Base-by-base conservation (phyloP, 305 asterid genomes). In the Fraxinus ornus region DNA sequence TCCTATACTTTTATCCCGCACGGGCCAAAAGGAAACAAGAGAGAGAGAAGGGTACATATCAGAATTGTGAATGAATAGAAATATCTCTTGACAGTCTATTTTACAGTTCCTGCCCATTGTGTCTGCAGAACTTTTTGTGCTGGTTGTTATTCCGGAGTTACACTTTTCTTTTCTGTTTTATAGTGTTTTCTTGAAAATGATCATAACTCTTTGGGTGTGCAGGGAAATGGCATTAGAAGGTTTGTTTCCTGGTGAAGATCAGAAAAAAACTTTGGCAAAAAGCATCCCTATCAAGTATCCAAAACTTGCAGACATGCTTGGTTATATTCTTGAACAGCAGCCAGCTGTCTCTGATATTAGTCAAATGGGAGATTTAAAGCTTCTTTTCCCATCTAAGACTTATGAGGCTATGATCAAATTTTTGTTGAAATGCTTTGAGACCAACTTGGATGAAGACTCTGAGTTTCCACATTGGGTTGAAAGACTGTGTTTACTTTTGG, bases 141-240 rank as follows among this genome's bases (percentile, higher is more conserved):
- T 80, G 72, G 62, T 80, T 76, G 75, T 62, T 72, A 32, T 22
- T 41, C 30, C 49, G 77, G 76, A 68, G 49, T 47, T 55, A 55
- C 80, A 44, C 49, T 5, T 75, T 36, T 39, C 64, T 77, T 75
- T 13, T 47, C 57, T 47, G 78, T 70, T 78, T 81, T 82, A 47
- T 49, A 55, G 39, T 66, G 60, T 68, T 79, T 33, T 55, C 76
- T 41, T 80, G 76, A 85, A 75, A 60, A 83, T 73, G 66, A 62
- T 62, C 60, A 33, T 12, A 81, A 79, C 83, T 82, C 83, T 76
- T 70, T 71, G 78, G 57, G 84, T 81, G 77, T 64, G 76, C 85
- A 97, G 99, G 94, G 99, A 97, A 88, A 97, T 94, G 95, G 96
- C 98, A 79, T 78, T 94, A 86, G 98, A 93, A 88, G 99, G 97